These are phyloP conservation scores for Claviceps arundinis DNA, from an alignment of 2,329 filamentous ascomycete species.

Conservation along the genomic window DNA sequence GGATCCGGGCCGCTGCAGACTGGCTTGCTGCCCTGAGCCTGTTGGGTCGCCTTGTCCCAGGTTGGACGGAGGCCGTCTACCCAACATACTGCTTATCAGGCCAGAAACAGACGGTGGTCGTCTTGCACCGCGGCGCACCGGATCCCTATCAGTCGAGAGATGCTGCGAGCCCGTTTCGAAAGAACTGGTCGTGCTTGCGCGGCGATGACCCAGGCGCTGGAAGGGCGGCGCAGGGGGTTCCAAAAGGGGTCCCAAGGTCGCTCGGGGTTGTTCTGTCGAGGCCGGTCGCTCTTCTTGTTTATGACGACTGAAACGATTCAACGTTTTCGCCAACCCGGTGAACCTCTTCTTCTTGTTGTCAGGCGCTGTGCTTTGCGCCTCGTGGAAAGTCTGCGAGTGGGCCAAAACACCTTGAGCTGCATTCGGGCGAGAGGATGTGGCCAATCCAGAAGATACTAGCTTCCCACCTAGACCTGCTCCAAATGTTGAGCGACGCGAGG, in stretches of 20 bases:
- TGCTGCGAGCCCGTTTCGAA: slow-evolving; percentile 9
- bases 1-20: neutral
- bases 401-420: slow-evolving; percentile 6
- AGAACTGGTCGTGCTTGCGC: slow-evolving; percentile 13
- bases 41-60: slow-evolving; percentile 2
- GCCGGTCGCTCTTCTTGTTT: neutral
- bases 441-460: slow-evolving; percentile 6
- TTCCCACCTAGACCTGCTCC: slow-evolving; percentile 14
- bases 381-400: slow-evolving; percentile 1
- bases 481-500: slow-evolving; percentile 28
- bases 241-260: slow-evolving; percentile 6
- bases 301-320: slow-evolving; percentile 8
- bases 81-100: slow-evolving; percentile 17
- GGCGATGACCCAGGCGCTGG: slow-evolving; percentile 6
- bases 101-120: slow-evolving; percentile 15
- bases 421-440: slow-evolving; percentile 12
- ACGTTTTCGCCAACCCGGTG: slow-evolving; percentile 22
- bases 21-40: neutral
- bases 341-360: slow-evolving; percentile 33
- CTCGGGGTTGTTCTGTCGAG: neutral
- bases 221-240: slow-evolving; percentile 8
- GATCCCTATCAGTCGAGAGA: slow-evolving; percentile 3
- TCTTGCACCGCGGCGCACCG: slow-evolving; percentile 13
- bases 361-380: slow-evolving; percentile 5
- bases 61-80: slow-evolving; percentile 10